Evolutionary conservation across 202 grass and related monocot genomes (phyloP).

Genomic region (Elaeis oleifera): DNA sequence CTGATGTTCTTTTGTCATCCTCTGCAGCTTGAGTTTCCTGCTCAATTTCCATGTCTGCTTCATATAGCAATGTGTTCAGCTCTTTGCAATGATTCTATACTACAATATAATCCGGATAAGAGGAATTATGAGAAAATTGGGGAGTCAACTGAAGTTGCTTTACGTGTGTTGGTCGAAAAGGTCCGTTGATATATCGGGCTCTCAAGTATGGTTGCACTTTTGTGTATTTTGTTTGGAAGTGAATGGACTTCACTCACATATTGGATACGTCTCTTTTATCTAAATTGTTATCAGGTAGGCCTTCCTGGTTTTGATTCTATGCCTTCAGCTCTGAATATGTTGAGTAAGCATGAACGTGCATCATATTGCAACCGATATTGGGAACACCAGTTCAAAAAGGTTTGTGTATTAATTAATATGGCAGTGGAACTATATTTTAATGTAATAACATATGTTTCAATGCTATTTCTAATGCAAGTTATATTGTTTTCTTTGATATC

Average conservation of each 20-base stretch:
- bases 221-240: too few species aligned
- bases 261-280: constrained; percentile 1
- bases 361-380: constrained; percentile 96
- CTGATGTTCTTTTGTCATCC: constrained; percentile 26
- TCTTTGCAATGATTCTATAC: constrained; percentile 92
- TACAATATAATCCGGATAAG: constrained; percentile 96
- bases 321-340: constrained; percentile 87
- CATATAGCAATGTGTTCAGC: constrained; percentile 98
- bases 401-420: constrained; percentile 28
- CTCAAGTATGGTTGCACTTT: neutral
- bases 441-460: neutral
- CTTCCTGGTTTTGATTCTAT: constrained; percentile 99
- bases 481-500: too few species aligned
- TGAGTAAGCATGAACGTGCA: constrained; percentile 89
- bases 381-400: constrained; percentile 99
- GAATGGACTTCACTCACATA: neutral
- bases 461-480: too few species aligned
- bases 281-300: constrained; percentile 58
- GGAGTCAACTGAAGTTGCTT: constrained; percentile 96
- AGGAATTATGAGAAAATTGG: constrained; percentile 97
- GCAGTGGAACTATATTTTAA: neutral
- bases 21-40: constrained; percentile 89
- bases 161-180: constrained; percentile 95
- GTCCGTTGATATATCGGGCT: constrained; percentile 30
- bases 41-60: constrained; percentile 90